A percentile compares a stretch with the other conserved stretches of the same genome.
phyloP scores from a whole-genome alignment of 2,329 filamentous ascomycete genomes.

The Fusarium secorum region DNA sequence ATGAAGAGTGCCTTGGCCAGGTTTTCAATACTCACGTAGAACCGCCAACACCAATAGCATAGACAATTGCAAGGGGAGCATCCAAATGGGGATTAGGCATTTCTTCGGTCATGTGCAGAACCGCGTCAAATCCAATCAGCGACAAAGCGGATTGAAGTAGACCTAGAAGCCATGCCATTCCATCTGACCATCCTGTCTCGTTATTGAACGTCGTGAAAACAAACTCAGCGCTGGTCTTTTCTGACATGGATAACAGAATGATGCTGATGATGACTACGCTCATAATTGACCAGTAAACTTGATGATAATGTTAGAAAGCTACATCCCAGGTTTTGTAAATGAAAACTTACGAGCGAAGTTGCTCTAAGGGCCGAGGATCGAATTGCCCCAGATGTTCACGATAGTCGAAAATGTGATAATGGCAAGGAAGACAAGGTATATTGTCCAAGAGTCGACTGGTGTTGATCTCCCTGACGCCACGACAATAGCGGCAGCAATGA shows the following conservation, averaged over 20 bases:
- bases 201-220: not conserved
- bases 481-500: not conserved
- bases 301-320: not conserved
- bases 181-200: not conserved
- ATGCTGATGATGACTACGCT: not conserved
- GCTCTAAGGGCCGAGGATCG: not conserved
- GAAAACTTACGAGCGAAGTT: not conserved
- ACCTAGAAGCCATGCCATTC: not conserved
- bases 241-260: not conserved
- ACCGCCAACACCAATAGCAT: not conserved
- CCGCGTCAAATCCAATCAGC: not conserved
- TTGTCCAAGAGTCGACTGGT: not conserved
- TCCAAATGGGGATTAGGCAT: not conserved
- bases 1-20: rapidly evolving
- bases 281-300: not conserved
- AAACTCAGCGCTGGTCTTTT: not conserved
- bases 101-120: not conserved
- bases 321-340: rapidly evolving
- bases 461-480: not conserved
- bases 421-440: not conserved
- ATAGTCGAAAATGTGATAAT: not conserved
- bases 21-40: not conserved
- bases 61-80: not conserved
- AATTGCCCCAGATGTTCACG: not conserved
- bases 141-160: not conserved